Evolutionary conservation across 805 yeast genomes (phyloP), one percentile per base, ranked within the genome.

Genomic region (Ogataea polymorpha): DNA sequence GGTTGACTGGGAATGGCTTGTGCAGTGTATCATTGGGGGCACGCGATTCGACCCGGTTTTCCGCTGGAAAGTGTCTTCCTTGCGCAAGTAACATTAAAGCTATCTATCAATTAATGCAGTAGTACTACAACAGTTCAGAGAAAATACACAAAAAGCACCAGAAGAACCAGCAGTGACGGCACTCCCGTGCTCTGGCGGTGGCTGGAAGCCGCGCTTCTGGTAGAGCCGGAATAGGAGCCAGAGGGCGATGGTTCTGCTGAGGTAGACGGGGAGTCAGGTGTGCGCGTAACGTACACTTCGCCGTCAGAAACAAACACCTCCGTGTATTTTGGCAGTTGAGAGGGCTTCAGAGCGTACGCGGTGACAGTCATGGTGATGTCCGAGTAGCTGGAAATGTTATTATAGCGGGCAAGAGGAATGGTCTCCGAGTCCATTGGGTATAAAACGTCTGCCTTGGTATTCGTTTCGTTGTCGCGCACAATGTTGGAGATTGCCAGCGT

Each of bases 1-100:
- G 4, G 63, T 78, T 9, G 65, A 72, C 51, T 78, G 83, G 84
- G 85, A 80, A 53, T 80, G 86, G 86, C 66, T 79, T 1, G 82
- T 79, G 1, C 85, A 80, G 45, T 75, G 82, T 59, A 67, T 77
- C 12, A 77, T 80, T 18, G 53, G 54, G 1, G 39, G 47, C 5
- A 34, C 30, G 13, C 35, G 34, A 18, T 44, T 54, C 31, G 47
- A 46, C 23, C 50, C 54, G 5, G 27, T 27, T 25, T 45, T 44
- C 32, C 38, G 25, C 14, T 44, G 18, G 61, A 68, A 44, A 59
- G 59, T 16, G 21, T 20, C 21, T 48, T 55, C 44, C 5, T 11
- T 3, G 18, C 29, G 27, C 17, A 36, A 37, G 20, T 30, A 32
- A 21, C 32, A 10, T 28, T 29, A 29, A 23, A 25, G 15, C 24